Evolutionary conservation across 306 rosid species (phyloP).

Genomic region (Sicyos baderoa): DNA sequence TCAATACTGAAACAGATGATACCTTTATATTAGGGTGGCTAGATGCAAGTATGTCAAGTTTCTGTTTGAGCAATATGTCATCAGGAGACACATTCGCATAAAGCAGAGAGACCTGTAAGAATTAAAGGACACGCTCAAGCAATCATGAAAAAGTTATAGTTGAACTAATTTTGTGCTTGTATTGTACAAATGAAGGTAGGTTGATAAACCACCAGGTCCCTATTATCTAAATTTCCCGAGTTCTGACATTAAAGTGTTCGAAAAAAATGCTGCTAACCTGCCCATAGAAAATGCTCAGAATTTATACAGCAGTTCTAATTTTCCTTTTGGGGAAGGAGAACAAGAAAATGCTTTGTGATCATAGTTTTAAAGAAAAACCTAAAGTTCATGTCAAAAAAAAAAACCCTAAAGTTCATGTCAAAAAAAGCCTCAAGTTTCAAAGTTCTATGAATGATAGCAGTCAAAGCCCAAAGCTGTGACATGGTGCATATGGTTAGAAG

Average conservation of each 20-base stretch:
- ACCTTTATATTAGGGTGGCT: conserved; percentile 92
- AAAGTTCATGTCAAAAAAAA: too few species aligned
- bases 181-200: conserved; percentile 2
- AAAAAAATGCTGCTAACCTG: too few species aligned
- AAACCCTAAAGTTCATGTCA: too few species aligned
- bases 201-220: background rate
- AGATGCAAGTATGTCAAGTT: conserved; percentile 71
- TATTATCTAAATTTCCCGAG: background rate
- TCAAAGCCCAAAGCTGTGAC: background rate
- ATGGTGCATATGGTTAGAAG: background rate
- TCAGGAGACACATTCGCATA: conserved; percentile 86
- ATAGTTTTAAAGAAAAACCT: background rate
- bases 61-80: conserved; percentile 90
- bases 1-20: conserved; percentile 15
- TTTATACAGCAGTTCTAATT: background rate
- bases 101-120: conserved; percentile 64
- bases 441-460: background rate
- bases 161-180: background rate
- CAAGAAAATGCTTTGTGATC: background rate
- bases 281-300: background rate
- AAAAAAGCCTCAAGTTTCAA: background rate
- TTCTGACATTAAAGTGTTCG: conserved; percentile 1
- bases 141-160: background rate
- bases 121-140: conserved; percentile 28
- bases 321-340: background rate